Conservation (phyloP, 2,329 filamentous ascomycete species). For the Fusarium keratoplasticum region DNA sequence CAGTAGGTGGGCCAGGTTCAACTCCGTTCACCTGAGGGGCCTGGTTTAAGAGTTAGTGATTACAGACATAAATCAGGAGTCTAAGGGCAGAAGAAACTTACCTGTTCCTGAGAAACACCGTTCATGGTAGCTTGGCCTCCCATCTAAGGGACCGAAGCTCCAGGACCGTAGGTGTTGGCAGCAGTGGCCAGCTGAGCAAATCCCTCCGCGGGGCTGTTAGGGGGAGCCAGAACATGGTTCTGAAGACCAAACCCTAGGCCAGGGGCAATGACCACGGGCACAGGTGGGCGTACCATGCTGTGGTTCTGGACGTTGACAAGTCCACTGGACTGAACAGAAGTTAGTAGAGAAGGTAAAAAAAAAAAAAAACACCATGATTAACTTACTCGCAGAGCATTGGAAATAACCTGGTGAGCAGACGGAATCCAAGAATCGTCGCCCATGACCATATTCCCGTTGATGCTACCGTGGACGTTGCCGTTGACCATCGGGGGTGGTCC, state of each 20-base stretch:
- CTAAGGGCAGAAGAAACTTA: slow-evolving; percentile 8
- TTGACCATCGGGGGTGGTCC: slow-evolving; percentile 7
- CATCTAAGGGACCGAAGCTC: slow-evolving; percentile 38
- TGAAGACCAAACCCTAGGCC: background rate
- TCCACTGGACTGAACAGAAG: slow-evolving; percentile 21
- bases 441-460: background rate
- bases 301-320: background rate
- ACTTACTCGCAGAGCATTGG: slow-evolving; percentile 37
- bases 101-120: background rate
- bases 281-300: background rate
- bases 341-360: background rate
- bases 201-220: slow-evolving; percentile 25
- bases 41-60: slow-evolving; percentile 12
- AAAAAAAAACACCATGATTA: background rate
- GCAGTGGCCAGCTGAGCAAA: background rate
- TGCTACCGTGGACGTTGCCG: background rate
- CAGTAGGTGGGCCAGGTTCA: background rate
- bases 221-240: slow-evolving; percentile 14
- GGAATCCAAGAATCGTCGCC: slow-evolving; percentile 37
- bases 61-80: background rate
- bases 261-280: background rate
- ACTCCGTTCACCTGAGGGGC: background rate
- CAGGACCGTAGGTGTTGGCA: background rate
- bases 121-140: slow-evolving; percentile 30
- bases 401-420: slow-evolving; percentile 39